Conservation (phyloP, 768 basidiomycete genomes). For the Strobilomyces dryophilus region DNA sequence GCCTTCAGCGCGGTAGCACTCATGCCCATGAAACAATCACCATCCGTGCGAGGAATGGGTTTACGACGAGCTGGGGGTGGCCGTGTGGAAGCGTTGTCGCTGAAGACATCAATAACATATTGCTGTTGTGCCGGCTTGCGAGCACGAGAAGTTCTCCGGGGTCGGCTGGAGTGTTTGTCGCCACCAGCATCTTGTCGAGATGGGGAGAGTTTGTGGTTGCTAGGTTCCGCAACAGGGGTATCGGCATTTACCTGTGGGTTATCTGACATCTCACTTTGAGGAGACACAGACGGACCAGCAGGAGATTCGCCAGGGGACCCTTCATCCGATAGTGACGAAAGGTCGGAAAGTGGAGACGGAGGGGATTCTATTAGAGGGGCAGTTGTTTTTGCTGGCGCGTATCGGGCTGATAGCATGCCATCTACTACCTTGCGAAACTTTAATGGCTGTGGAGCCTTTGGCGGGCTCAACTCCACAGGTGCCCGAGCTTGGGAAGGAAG, state of each 20-base stretch:
- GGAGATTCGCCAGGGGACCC: conserved; percentile 6
- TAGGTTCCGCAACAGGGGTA: conserved; percentile 9
- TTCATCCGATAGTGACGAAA: conserved; percentile 21
- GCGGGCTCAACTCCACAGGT: conserved; percentile 14
- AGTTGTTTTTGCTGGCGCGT: conserved; percentile 19
- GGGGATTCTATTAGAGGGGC: conserved; percentile 2
- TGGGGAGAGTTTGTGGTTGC: conserved; percentile 3
- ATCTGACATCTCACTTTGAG: conserved; percentile 1
- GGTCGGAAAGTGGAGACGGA: conserved; percentile 22
- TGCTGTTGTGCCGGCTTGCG: conserved; percentile 39
- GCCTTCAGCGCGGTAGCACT: conserved; percentile 63
- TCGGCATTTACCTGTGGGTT: neutral
- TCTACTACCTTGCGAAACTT: conserved; percentile 38
- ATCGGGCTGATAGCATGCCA: conserved; percentile 32
- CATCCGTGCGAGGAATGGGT: conserved; percentile 31
- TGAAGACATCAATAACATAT: conserved; percentile 38
- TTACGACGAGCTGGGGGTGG: conserved; percentile 43
- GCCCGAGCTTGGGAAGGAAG: conserved; percentile 7
- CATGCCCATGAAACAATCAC: conserved; percentile 58
- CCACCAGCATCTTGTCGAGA: conserved; percentile 10
- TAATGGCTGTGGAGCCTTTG: conserved; percentile 27
- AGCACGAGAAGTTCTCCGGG: conserved; percentile 49
- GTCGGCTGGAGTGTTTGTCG: conserved; percentile 10
- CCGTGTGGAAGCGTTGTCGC: conserved; percentile 23
- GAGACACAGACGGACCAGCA: neutral